Conservation (phyloP, 768 basidiomycete species). For the Trametes villosa region DNA sequence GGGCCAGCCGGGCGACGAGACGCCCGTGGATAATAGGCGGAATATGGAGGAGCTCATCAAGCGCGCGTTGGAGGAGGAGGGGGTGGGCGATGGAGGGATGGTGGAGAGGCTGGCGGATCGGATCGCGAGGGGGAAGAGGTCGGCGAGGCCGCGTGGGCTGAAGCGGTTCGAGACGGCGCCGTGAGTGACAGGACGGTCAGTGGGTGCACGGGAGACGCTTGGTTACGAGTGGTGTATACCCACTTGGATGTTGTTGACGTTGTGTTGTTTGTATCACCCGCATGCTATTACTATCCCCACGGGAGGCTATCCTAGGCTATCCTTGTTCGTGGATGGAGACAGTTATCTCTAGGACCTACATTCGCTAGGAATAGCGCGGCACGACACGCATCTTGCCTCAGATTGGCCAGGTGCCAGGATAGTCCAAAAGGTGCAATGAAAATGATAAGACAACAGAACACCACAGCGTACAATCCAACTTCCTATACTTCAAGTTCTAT, state of each 20-base stretch:
- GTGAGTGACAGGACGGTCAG: background rate
- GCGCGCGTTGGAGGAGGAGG: conserved; percentile 59
- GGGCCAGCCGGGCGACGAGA: conserved; percentile 45
- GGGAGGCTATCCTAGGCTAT: no score
- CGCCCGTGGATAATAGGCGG: conserved; percentile 34
- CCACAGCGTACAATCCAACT: conserved; percentile 16
- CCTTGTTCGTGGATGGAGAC: no score
- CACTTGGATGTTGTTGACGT: background rate
- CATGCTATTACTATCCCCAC: background rate
- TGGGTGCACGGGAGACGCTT: background rate
- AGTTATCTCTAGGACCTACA: background rate
- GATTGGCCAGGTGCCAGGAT: background rate
- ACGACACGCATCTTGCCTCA: no score
- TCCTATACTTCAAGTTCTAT: conserved; percentile 9
- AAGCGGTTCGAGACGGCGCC: conserved; percentile 67
- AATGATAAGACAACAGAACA: conserved; percentile 1
- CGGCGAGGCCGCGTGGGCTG: conserved; percentile 53
- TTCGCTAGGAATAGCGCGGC: no score
- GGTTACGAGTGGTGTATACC: background rate
- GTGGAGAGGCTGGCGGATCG: conserved; percentile 67
- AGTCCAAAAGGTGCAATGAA: background rate
- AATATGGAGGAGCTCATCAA: conserved; percentile 71
- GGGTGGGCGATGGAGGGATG: conserved; percentile 48
- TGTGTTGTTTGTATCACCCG: background rate
- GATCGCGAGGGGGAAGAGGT: conserved; percentile 56